Evolutionary conservation across 495 filamentous ascomycete genomes (phyloP), one percentile per base, ranked within the genome.

Genomic region (Recurvomyces mirabilis): DNA sequence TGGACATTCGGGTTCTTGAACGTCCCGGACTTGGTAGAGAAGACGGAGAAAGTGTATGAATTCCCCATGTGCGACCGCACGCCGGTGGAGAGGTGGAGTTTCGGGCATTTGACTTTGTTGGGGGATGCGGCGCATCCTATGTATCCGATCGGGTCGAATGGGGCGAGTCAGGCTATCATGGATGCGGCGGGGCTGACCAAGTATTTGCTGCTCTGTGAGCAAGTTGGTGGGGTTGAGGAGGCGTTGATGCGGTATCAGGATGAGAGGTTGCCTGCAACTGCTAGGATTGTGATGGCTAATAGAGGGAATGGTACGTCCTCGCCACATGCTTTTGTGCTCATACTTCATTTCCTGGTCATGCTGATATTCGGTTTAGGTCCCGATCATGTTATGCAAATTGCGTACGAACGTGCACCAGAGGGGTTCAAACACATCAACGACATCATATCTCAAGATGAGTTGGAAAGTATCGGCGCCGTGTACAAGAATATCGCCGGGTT

Each of bases 101-200:
- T 17, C 14, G 68, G 65, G 25, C 68, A 65, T 41, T 47, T 65
- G 5, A 42, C 68, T 3, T 33, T 71, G 12, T 60, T 72, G 23
- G 71, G 71, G 0, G 71, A 75, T 44, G 65, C 70, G 10, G 67
- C 63, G 4, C 71, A 73, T 46, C 59, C 62, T 23, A 54, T 57
- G 54, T 43, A 51, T 4, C 51, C 54, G 18, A 35, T 35, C 17
- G 42, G 32, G 13, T 19, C 28, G 2, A 53, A 58, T 35, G 55
- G 55, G 13, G 55, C 34, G 0, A 34, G 23, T 10, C 23, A 23
- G 15, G 47, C 55, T 1, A 26, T 58, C n/a, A 46, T 55, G 38
- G 55, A 58, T 41, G 52, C 48, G 2, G 52, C 38, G 9, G 9
- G 9, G 32, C 18, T 36, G 32, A 17, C 15, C 15, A 9, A 17